Conservation (phyloP, 2,329 filamentous ascomycete genomes). For the Hypoxylon sp. region DNA sequence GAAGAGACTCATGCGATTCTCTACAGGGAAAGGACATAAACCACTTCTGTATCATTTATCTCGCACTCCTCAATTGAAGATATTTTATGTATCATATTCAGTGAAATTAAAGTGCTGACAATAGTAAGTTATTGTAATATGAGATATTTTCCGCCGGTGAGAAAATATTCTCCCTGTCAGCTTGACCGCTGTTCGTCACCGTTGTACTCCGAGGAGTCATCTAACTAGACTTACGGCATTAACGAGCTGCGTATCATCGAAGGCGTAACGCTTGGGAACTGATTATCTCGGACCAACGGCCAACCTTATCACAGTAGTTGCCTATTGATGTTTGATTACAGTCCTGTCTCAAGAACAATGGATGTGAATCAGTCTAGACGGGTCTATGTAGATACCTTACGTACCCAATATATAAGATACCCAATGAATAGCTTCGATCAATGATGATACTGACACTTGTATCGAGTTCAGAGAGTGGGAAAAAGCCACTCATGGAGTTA, state of each 20-base stretch:
- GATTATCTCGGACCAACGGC: conserved; percentile 4
- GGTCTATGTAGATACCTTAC: conserved; percentile 5
- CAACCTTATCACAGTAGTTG: conserved; percentile 1
- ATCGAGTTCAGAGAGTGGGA: not conserved
- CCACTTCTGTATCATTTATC: not conserved
- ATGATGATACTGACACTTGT: conserved; percentile 15
- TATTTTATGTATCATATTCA: not conserved
- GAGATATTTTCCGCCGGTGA: not conserved
- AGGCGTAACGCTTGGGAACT: not conserved
- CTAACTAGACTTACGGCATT: conserved; percentile 3
- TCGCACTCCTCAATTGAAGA: not conserved
- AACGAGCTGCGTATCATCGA: conserved; percentile 4
- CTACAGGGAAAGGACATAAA: not conserved
- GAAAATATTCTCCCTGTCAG: not conserved
- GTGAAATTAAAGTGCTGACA: not conserved
- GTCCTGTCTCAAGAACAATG: not conserved
- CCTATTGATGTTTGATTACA: not conserved
- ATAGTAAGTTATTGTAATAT: not conserved
- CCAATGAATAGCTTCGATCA: conserved; percentile 12
- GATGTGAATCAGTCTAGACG: not conserved
- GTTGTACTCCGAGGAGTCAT: not conserved
- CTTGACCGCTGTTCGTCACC: not conserved
- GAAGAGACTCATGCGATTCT: conserved; percentile 5
- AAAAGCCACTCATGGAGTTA: not conserved
- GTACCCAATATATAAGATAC: conserved; percentile 9